Base-by-base conservation (phyloP, 1,139 yeast genomes). In the Suhomyces bokatorum region DNA sequence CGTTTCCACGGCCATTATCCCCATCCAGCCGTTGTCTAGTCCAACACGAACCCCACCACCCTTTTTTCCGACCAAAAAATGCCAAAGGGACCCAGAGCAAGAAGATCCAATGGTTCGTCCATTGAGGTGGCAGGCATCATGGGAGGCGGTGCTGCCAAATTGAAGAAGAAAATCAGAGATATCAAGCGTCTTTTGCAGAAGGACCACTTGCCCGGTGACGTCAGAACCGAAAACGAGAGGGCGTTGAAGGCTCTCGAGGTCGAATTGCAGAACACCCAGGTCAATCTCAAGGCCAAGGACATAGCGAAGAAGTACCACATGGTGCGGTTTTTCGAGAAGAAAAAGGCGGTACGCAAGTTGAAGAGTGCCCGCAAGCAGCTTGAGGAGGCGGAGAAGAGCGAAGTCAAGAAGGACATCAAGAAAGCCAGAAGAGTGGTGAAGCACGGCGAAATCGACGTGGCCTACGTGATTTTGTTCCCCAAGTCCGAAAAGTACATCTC, bases 291-390 rank as follows among this genome's bases (percentile, higher is more conserved):
- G 53, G 80, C 83, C 7, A 80, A 78, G 55, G 78, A 80, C 45
- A 69, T 77, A 37, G 81, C 89, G n/a, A 78, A 83, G 54, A 87
- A 85, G 65, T 93, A 95, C 63, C 97, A 89, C 60, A 91, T 90
- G 95, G 93, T 93, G 39, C 77, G 95, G 53, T 93, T 95, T 60
- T 88, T 93, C 52, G 99, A 93, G 64, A 79, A 78, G 57, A 89
- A 91, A 69, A 95, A 93, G 75, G 96, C 98, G 1, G 58, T 79
- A 28, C 75, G 97, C 57, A 80, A 75, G 51, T 80, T 89, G 57
- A 85, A 85, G 51, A 83, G 83, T 53, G 81, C 84, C 1, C 69
- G 70, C 48, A 84, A 80, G 46, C 69, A 69, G 22, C 60, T 73
- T 40, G 75, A 69, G 27, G 72, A 67, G 31, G 66, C 74, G 13